Evolutionary conservation across 768 basidiomycete species (phyloP), one percentile per base, ranked within the genome.

Genomic region (Suillus lakei): DNA sequence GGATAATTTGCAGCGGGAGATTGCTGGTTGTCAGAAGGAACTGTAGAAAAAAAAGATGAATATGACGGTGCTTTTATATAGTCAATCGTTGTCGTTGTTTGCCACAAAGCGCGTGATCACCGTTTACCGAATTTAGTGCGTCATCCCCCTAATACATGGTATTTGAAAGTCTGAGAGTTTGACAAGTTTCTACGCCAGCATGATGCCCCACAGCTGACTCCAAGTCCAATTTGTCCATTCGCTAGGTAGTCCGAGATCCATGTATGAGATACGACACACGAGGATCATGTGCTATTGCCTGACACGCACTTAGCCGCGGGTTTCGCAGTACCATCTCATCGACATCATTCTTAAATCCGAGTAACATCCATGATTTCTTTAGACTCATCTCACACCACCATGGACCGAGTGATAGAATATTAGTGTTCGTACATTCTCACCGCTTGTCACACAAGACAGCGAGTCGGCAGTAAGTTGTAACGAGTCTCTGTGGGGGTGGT

Each of bases 1-100:
- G 23, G 12, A 39, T 10, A 41, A 38, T 39, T 32, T 68, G 58
- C 32, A 26, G 54, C 12, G 12, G 59, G 10, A 62, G 28, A 21
- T 59, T 55, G 62, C 51, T 56, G 34, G 5, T 32, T 54, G 53
- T 32, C 21, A n/a, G 53, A 54, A 1, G 54, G 18, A 34, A 51
- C 21, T 23, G 36, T 18, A 26, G 18, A 65, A 50, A 30, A 55
- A 61, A 23, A 15, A 28, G 21, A 39, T 55, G 18, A 34, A 30
- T 8, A 10, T 34, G 48, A 58, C 43, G 54, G 26, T n/a, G n/a
- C n/a, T n/a, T 26, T 53, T 66, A 69, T 67, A 69, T 71, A 54
- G 53, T 34, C 30, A 32, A 21, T 32, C 3, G 28, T 53, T 54
- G 53, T n/a, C 32, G 10, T 54, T 54, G 32, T 54, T 54, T 54